phyloP scores from a whole-genome alignment of 495 filamentous ascomycete genomes.

The Podospora pseudocomata region DNA sequence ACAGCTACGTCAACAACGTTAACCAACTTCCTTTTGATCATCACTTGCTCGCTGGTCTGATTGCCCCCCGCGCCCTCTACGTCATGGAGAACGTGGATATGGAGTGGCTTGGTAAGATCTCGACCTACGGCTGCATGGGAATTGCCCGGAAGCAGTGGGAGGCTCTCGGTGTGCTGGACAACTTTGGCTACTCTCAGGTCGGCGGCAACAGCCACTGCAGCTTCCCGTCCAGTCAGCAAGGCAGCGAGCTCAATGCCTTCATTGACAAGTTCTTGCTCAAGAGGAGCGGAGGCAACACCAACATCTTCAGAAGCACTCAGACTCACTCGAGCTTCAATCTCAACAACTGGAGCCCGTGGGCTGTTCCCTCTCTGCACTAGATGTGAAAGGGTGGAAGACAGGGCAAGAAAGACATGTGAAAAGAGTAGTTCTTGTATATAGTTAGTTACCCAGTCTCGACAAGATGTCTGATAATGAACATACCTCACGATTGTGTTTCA shows the following conservation, averaged over 20 bases:
- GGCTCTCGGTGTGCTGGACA: conserved; percentile 44
- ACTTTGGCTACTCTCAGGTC: conserved; percentile 51
- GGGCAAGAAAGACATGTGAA: background rate
- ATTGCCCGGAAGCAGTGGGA: conserved; percentile 49
- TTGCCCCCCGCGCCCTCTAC: conserved; percentile 45
- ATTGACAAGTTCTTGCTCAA: conserved; percentile 52
- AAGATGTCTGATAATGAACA: background rate
- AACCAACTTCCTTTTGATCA: conserved; percentile 47
- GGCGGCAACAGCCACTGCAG: conserved; percentile 52
- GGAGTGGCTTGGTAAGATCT: conserved; percentile 52
- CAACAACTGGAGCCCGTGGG: conserved; percentile 28
- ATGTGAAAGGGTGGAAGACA: background rate
- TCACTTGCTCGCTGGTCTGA: conserved; percentile 47
- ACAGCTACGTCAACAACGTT: conserved; percentile 39
- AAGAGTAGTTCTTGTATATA: conserved; percentile 3
- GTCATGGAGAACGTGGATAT: conserved; percentile 51
- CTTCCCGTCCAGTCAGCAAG: conserved; percentile 44
- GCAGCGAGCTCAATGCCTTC: conserved; percentile 52
- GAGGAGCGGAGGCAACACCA: conserved; percentile 21
- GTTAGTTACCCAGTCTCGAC: background rate
- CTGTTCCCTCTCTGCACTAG: conserved; percentile 22
- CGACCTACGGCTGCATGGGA: conserved; percentile 54
- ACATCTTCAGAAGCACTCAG: conserved; percentile 21
- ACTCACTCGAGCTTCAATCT: conserved; percentile 23
- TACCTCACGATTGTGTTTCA: background rate